These are phyloP conservation scores for Calendula officinalis DNA, from an alignment of 129 eudicot species.

Conservation along the genomic window DNA sequence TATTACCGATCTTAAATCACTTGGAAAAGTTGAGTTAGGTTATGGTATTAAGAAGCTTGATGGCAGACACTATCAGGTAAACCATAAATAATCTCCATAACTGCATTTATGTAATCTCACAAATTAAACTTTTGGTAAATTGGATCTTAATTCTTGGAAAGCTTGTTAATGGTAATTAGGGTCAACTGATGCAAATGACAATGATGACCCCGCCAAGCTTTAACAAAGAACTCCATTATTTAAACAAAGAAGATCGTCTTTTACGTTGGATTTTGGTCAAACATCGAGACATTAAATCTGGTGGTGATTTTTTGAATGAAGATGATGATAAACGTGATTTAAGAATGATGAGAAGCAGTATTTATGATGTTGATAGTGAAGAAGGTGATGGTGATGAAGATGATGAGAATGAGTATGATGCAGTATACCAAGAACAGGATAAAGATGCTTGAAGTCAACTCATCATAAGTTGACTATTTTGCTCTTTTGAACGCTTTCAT, in stretches of 20 bases:
- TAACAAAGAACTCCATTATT: conserved; percentile 73
- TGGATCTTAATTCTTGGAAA: not conserved
- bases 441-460: conserved; percentile 20
- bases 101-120: not conserved
- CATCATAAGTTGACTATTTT: conserved; percentile 9
- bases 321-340: conserved; percentile 37
- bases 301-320: conserved; percentile 33
- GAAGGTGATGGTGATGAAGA: conserved; percentile 44
- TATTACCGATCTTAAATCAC: conserved; percentile 58
- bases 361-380: conserved; percentile 32
- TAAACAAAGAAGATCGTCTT: conserved; percentile 88
- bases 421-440: conserved; percentile 27
- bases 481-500: not conserved
- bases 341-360: conserved; percentile 41
- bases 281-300: conserved; percentile 61
- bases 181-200: conserved; percentile 88
- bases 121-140: not conserved
- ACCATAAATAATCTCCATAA: too few species aligned
- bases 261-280: conserved; percentile 90
- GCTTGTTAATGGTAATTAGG: conserved; percentile 38
- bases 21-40: conserved; percentile 66
- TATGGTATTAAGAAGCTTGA: conserved; percentile 92
- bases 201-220: conserved; percentile 97
- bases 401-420: conserved; percentile 41
- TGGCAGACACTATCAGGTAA: conserved; percentile 84